Base-by-base conservation (phyloP, 2,329 filamentous ascomycete genomes). In the Seiridium unicorne region DNA sequence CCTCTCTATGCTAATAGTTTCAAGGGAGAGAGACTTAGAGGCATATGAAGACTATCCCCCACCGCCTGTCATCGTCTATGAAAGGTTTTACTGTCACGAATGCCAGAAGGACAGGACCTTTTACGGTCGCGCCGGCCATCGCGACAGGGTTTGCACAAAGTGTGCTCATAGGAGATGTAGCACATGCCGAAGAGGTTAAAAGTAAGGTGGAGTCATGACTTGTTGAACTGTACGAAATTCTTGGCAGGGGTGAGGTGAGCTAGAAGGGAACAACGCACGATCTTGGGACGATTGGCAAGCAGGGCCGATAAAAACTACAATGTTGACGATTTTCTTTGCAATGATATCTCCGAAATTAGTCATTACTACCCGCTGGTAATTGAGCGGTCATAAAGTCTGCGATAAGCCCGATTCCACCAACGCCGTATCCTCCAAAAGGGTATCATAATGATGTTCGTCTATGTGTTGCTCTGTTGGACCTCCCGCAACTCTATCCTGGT, bases 401-500 rank as follows among this genome's bases (percentile, higher is more conserved):
- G 26, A 18, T 54, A 13, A 44, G n/a, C 13, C 38, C 18, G 31
- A 55, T 36, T 26, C 51, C 51, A 32, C 31, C 51, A 60, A 51
- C 58, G 57, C 61, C 51, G 61, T 64, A 58, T 42, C 46, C 44
- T 44, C 40, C n/a, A 13, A 44, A 44, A 31, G 63, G 64, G 68
- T 70, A 69, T 68, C 68, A 58, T 65, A 26, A 63, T 48, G 58
- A 55, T 61, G 56, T 57, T 40, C 38, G 42, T 62, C 49, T 48
- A 53, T 59, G 57, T 18, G 51, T 57, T 40, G 64, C 47, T 47
- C 55, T 57, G 57, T 61, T 54, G 63, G 59, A 47, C 71, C 44
- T 69, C 64, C 48, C 64, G 68, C 72, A 75, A 70, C 60, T 74
- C 72, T 13, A 74, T 61, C 18, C 63, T 65, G 9, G 61, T 61